Conservation (phyloP, 495 filamentous ascomycete species). For the Tuber magnatum region DNA sequence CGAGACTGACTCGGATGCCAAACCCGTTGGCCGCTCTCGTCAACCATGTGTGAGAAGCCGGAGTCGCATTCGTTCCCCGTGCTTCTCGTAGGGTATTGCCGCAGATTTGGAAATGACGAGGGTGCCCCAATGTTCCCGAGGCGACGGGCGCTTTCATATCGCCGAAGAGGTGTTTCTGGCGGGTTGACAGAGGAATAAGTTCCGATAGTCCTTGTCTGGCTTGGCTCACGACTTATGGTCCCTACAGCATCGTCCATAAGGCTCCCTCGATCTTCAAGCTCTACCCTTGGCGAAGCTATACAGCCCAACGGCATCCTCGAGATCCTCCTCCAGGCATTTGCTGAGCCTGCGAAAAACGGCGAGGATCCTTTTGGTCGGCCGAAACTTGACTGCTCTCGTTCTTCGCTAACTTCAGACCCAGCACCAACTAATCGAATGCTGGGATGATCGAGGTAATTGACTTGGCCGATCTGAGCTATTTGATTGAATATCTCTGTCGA, state of each 20-base stretch:
- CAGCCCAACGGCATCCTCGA: slow-evolving; percentile 20
- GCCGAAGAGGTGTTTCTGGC: slow-evolving; percentile 29
- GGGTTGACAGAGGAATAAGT: slow-evolving; percentile 33
- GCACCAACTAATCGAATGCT: slow-evolving; percentile 29
- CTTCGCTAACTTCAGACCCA: slow-evolving; percentile 19
- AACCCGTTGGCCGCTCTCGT: slow-evolving; percentile 28
- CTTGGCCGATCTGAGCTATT: slow-evolving; percentile 24
- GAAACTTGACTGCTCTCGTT: slow-evolving; percentile 20
- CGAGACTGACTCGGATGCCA: slow-evolving; percentile 32
- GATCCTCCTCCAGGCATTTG: slow-evolving; percentile 25
- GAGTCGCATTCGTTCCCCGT: slow-evolving; percentile 10
- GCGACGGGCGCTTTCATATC: slow-evolving; percentile 24
- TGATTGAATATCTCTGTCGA: slow-evolving; percentile 34
- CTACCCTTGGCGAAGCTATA: slow-evolving; percentile 10
- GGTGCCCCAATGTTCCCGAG: slow-evolving; percentile 25
- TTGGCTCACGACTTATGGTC: slow-evolving; percentile 32
- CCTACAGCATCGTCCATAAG: slow-evolving; percentile 29
- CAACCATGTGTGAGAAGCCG: slow-evolving; percentile 28
- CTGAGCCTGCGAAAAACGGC: slow-evolving; percentile 29
- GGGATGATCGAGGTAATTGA: slow-evolving; percentile 25
- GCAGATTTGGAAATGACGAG: slow-evolving; percentile 22
- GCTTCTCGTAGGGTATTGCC: slow-evolving; percentile 19
- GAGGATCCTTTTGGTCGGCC: slow-evolving; percentile 30
- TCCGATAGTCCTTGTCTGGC: slow-evolving; percentile 31
- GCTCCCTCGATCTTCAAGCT: slow-evolving; percentile 17